phyloP scores from a whole-genome alignment of 148 eudicot genomes.

The Amaranthus hypochondriacus region DNA sequence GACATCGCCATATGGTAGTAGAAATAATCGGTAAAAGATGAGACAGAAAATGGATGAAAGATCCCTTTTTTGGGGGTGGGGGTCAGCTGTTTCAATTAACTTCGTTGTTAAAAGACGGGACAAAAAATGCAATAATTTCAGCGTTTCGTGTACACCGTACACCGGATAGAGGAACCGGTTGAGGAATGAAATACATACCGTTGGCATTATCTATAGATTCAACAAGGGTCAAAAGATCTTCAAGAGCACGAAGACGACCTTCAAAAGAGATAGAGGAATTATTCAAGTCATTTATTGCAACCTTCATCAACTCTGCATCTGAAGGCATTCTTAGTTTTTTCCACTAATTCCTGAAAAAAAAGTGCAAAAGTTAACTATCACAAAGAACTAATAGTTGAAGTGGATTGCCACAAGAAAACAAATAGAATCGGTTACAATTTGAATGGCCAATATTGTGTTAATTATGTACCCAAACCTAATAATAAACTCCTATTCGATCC shows the following conservation, averaged over 20 bases:
- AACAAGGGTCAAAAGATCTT: conserved; percentile 81
- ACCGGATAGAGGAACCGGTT: background rate
- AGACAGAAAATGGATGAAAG: background rate
- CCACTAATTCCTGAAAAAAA: conserved; percentile 71
- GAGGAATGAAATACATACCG: conserved; percentile 37
- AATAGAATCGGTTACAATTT: background rate
- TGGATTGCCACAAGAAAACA: background rate
- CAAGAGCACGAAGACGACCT: conserved; percentile 67
- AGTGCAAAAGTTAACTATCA: background rate
- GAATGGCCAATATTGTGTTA: background rate
- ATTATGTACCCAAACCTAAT: no score
- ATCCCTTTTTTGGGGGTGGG: no score
- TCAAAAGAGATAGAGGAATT: conserved; percentile 66
- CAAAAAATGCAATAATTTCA: background rate
- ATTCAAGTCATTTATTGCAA: conserved; percentile 76
- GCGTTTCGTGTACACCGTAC: background rate
- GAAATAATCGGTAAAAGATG: background rate
- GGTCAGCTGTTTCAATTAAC: background rate
- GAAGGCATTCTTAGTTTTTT: conserved; percentile 75
- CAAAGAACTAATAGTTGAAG: background rate
- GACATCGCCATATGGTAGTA: background rate
- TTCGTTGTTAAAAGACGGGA: background rate
- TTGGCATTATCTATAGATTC: conserved; percentile 93
- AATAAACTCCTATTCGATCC: no score
- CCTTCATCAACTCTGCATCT: conserved; percentile 83